Conservation (phyloP, 129 eudicot species). For the Lactuca sativa region DNA sequence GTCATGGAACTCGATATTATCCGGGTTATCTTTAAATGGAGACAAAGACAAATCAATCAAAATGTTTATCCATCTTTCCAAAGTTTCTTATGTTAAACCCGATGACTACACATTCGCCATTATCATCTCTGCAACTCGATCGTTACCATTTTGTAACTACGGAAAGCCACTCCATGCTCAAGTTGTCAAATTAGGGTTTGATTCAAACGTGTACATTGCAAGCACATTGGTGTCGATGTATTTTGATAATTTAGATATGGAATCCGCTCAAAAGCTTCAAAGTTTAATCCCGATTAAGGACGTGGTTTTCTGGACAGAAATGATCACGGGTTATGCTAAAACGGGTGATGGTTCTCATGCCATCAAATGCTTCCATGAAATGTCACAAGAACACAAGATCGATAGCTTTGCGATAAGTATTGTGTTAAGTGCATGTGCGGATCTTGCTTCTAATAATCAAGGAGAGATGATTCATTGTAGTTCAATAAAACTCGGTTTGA, state of each 20-base stretch:
- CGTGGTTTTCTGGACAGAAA: slow-evolving; percentile 80
- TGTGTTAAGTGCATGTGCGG: slow-evolving; percentile 79
- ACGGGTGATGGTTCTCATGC: slow-evolving; percentile 60
- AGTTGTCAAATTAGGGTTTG: slow-evolving; percentile 48
- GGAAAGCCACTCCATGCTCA: slow-evolving; percentile 81
- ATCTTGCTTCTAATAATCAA: slow-evolving; percentile 58
- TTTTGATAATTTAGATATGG: slow-evolving; percentile 51
- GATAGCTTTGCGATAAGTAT: slow-evolving; percentile 69
- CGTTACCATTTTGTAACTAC: slow-evolving; percentile 40
- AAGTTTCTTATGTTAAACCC: slow-evolving; percentile 35
- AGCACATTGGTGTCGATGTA: slow-evolving; percentile 84
- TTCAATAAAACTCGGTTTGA: slow-evolving; percentile 58
- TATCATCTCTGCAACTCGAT: slow-evolving; percentile 52
- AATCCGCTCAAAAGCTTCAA: slow-evolving; percentile 57
- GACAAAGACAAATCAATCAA: slow-evolving; percentile 46
- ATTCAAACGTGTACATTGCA: slow-evolving; percentile 48
- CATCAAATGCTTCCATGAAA: slow-evolving; percentile 46
- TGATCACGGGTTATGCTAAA: slow-evolving; percentile 74
- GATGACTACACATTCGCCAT: slow-evolving; percentile 84
- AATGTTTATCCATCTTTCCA: slow-evolving; percentile 41
- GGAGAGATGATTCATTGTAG: slow-evolving; percentile 77
- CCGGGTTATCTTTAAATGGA: slow-evolving; percentile 42
- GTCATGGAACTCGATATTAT: slow-evolving; percentile 82
- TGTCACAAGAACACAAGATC: slow-evolving; percentile 50
- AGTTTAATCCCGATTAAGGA: slow-evolving; percentile 44